These are phyloP conservation scores for Colletotrichum godetiae DNA, from an alignment of 2,329 filamentous ascomycete species.

Conservation along the genomic window DNA sequence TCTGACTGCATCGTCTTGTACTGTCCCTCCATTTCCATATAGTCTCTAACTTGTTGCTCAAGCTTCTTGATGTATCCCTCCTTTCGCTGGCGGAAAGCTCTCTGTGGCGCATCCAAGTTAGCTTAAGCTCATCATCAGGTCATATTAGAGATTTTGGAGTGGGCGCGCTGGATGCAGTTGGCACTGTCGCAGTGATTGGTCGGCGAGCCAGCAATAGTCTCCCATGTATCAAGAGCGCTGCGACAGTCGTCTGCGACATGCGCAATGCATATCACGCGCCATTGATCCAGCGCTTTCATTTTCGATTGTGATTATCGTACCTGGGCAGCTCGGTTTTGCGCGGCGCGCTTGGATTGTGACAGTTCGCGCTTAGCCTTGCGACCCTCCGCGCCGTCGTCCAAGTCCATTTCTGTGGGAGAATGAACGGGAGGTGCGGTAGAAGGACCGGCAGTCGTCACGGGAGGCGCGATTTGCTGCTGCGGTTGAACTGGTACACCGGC, in stretches of 20 bases:
- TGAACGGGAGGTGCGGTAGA: slow-evolving; percentile 42
- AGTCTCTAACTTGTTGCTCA: slow-evolving; percentile 91
- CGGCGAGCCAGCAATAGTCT: slow-evolving; percentile 33
- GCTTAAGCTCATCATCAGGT: slow-evolving; percentile 31
- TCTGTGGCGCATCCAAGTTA: slow-evolving; percentile 62
- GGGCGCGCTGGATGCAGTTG: neutral
- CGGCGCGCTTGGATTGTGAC: slow-evolving; percentile 94
- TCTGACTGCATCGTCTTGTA: slow-evolving; percentile 87
- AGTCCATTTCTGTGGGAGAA: slow-evolving; percentile 42
- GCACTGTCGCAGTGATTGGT: neutral
- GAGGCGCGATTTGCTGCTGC: slow-evolving; percentile 24
- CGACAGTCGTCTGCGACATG: slow-evolving; percentile 1
- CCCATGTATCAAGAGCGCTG: neutral
- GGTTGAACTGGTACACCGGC: slow-evolving; percentile 38
- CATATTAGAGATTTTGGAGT: no score
- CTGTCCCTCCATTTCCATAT: slow-evolving; percentile 77
- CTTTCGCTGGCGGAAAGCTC: slow-evolving; percentile 96
- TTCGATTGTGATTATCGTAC: slow-evolving; percentile 58
- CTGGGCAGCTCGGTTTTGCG: slow-evolving; percentile 96
- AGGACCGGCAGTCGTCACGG: slow-evolving; percentile 26
- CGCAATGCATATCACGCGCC: slow-evolving; percentile 5
- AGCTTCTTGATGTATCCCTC: slow-evolving; percentile 98
- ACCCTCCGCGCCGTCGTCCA: slow-evolving; percentile 60
- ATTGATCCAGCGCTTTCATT: slow-evolving; percentile 2
- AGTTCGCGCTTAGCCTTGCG: slow-evolving; percentile 90